phyloP scores from a whole-genome alignment of 2,329 filamentous ascomycete species.

The Aspergillus sp. region DNA sequence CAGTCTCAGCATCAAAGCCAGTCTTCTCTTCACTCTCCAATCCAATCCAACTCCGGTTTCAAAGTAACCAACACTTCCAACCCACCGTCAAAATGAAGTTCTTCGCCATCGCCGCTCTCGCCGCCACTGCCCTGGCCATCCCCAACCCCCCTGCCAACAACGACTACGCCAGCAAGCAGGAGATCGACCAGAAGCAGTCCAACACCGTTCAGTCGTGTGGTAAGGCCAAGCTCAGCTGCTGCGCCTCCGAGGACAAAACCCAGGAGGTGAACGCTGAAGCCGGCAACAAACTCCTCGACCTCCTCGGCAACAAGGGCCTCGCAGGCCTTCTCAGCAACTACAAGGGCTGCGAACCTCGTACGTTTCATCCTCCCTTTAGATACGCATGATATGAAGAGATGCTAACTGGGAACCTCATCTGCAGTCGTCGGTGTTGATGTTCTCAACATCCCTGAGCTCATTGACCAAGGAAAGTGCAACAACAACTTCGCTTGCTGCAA shows the following conservation, averaged over 20 bases:
- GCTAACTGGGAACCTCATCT: neutral
- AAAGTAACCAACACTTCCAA: neutral
- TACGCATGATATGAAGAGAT: too few relatives aligned
- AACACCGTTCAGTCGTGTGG: conserved; percentile 5
- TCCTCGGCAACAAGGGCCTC: neutral
- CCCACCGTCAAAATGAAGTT: conserved; percentile 28
- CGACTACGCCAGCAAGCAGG: neutral
- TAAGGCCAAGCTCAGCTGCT: conserved; percentile 9
- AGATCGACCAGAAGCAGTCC: neutral
- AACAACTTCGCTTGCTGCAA: conserved; percentile 16
- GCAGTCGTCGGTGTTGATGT: neutral
- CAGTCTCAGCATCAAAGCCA: neutral
- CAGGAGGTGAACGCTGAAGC: neutral
- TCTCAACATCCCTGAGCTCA: neutral
- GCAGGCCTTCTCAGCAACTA: conserved; percentile 1
- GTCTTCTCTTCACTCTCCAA: neutral
- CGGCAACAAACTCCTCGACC: neutral
- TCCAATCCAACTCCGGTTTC: neutral
- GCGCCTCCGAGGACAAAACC: neutral
- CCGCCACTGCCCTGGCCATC: conserved; percentile 19
- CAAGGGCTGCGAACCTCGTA: conserved; percentile 7
- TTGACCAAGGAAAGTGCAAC: conserved; percentile 1
- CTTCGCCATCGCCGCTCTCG: conserved; percentile 21
- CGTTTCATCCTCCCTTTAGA: neutral
- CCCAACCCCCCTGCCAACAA: neutral